Conservation (phyloP, 1,284 basidiomycete genomes). For the Dichomitus squalens region DNA sequence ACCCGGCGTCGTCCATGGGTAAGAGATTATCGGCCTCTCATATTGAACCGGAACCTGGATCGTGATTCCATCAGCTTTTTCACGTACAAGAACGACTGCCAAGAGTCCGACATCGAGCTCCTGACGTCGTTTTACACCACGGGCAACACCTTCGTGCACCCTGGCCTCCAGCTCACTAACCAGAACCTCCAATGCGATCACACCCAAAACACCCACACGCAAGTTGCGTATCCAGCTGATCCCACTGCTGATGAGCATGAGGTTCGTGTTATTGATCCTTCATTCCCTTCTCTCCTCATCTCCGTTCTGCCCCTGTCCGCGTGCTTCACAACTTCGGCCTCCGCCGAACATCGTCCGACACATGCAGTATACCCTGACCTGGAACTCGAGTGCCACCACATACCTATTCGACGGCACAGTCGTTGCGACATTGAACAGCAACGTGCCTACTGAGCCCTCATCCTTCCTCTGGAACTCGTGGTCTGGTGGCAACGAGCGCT, state of each 20-base stretch:
- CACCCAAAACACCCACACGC: background rate
- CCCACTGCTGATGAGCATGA: conserved; percentile 2
- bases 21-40: background rate
- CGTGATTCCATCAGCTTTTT: background rate
- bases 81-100: conserved; percentile 1
- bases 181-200: conserved; percentile 3
- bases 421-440: background rate
- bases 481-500: conserved; percentile 2
- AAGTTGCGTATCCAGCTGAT: background rate
- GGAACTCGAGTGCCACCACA: background rate
- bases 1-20: background rate
- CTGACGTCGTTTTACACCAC: conserved; percentile 1
- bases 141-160: background rate
- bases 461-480: conserved; percentile 6
- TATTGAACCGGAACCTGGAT: background rate
- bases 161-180: conserved; percentile 1
- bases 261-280: background rate
- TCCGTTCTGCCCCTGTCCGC: background rate
- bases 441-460: background rate
- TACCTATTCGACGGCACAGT: conserved; percentile 1
- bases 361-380: conserved; percentile 1
- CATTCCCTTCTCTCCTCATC: no score
- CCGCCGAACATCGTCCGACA: no score
- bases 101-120: conserved; percentile 4
- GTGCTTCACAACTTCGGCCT: background rate